Base-by-base conservation (phyloP, 2,329 filamentous ascomycete genomes). In the Cryphonectria nitschkei region DNA sequence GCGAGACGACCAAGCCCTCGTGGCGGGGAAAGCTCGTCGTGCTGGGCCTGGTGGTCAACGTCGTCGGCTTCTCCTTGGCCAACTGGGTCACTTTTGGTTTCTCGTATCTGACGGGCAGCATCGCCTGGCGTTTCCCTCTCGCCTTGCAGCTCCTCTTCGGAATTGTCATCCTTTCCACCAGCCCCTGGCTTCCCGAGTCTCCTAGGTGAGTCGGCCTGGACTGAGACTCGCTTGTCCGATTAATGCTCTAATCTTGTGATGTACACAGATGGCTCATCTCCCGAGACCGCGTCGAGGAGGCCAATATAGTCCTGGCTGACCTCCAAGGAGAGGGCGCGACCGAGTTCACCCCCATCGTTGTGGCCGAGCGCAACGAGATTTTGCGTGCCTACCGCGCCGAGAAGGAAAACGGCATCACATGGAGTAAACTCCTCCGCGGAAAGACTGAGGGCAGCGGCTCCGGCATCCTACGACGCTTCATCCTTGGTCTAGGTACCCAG, bases 401-500 rank as follows among this genome's bases (percentile, higher is more conserved):
- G 46, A 52, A 52, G 7, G 46, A 52, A 6, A 52, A n/a, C 46
- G 46, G 46, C 22, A 52, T 52, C 22, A 52, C 22, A 9, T 52
- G 46, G 46, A 7, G 46, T 22, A 52, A 52, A 19, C 46, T 52
- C 16, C 46, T 52, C 46, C 46, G 46, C 22, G 46, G 46, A 7
- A 4, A n/a, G 46, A n/a, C 8, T 7, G 46, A 52, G 8, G 22
- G 46, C 46, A 52, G 46, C 46, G 46, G 46, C 8, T 2, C 22
- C 22, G 46, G 46, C 2, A n/a, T 84, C 0, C 78, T 88, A 5
- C 80, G 86, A 4, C 80, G 86, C 16, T 66, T 88, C 0, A 67
- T 87, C 2, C 81, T 88, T 0, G 86, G 86, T 3, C 84, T 84
- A 74, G 84, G 85, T 0, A 83, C 84, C 0, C 46, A 52, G 46